Evolutionary conservation across 164 flowering plant species (phyloP).

Genomic region (Stephania yunnanensis): DNA sequence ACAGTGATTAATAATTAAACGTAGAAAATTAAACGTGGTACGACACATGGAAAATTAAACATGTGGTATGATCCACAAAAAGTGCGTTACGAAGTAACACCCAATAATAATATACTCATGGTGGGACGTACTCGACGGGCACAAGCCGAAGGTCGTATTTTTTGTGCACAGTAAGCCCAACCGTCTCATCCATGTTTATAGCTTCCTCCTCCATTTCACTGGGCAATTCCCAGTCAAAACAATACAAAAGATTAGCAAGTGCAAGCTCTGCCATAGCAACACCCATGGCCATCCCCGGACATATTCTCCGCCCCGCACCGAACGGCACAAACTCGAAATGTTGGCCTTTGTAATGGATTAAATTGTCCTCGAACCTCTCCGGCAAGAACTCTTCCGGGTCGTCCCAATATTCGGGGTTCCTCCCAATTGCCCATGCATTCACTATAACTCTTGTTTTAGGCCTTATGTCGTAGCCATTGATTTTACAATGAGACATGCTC

Average conservation of each 20-base stretch:
- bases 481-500: constrained; percentile 5
- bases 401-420: constrained; percentile 10
- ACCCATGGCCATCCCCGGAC: constrained; percentile 17
- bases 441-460: constrained; percentile 18
- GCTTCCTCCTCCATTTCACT: constrained; percentile 11
- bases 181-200: constrained; percentile 7
- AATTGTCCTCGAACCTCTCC: constrained; percentile 16
- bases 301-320: constrained; percentile 16
- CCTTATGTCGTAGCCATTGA: constrained; percentile 13
- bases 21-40: no score
- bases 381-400: constrained; percentile 18
- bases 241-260: constrained; percentile 10
- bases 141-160: constrained; percentile 13
- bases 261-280: constrained; percentile 7
- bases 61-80: no score
- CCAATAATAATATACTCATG: neutral
- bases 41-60: no score
- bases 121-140: neutral
- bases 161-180: constrained; percentile 13
- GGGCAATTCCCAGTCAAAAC: constrained; percentile 17
- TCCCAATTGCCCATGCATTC: constrained; percentile 12
- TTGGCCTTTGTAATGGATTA: constrained; percentile 12
- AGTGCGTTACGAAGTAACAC: no score
- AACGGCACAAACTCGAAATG: constrained; percentile 15
- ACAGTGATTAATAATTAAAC: no score